Evolutionary conservation across 2,329 filamentous ascomycete species (phyloP), one percentile per base, ranked within the genome.

Genomic region (Fusarium brevicatenulatum): DNA sequence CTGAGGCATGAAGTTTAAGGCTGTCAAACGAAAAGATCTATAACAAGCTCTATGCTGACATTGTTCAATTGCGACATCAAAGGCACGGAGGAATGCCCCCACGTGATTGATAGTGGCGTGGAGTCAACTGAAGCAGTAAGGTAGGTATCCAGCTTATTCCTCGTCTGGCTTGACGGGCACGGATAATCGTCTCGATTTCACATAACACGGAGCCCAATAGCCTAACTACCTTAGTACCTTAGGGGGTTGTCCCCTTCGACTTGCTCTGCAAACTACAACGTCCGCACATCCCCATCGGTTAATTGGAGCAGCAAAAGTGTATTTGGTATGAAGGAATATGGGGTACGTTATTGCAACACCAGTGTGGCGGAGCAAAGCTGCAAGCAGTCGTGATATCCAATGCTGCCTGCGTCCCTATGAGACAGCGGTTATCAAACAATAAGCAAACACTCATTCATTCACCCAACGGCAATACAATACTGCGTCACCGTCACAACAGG

Each of bases 351-450:
- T 57, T 63, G 43, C 39, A 63, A 58, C 53, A 54, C 42, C 28
- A 54, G 19, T 46, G 66, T 71, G 70, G 70, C 67, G 58, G 19
- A 73, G 63, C 23, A 61, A 32, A 59, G 47, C 53, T 57, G 36
- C 50, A 68, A 54, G 52, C 43, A 63, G 55, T 63, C 66, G 63
- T 71, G 54, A 68, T 68, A 30, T 36, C 34, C 34, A 16, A 36
- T 60, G 25, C 57, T 60, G 58, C 40, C 44, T 42, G 64, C 44
- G 32, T 53, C 30, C 43, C 32, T 25, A 23, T n/a, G 13, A 16
- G 30, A 54, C n/a, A 37, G 25, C 36, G 11, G 30, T n/a, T 32
- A 53, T 25, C 28, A n/a, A 36, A 15, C 39, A 23, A 62, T 25
- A 39, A 53, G 23, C 28, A 40, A 46, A 28, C 15, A 18, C 34